These are phyloP conservation scores for Penicillium bovifimosum DNA, from an alignment of 495 filamentous ascomycete genomes.

Conservation along the genomic window DNA sequence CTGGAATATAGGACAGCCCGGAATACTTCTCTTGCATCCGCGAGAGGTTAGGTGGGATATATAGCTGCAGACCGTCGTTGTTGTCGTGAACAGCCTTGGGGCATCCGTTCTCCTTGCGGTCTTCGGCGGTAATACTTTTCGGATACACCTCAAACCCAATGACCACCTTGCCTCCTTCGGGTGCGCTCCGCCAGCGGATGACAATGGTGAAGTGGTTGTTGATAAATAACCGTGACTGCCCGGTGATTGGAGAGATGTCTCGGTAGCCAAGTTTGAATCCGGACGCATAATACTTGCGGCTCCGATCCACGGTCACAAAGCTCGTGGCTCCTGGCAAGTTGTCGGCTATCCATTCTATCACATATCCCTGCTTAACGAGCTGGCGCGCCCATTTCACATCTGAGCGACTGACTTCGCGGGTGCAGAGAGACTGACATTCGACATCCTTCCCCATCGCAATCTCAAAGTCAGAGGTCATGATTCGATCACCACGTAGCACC, in stretches of 20 bases:
- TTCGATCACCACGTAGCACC: slow-evolving; percentile 85
- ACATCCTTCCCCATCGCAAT: slow-evolving; percentile 75
- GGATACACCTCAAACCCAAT: slow-evolving; percentile 92
- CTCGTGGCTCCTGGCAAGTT: slow-evolving; percentile 90
- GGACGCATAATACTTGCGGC: slow-evolving; percentile 84
- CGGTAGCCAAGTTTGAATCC: slow-evolving; percentile 91
- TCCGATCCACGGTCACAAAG: slow-evolving; percentile 87
- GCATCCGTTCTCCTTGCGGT: slow-evolving; percentile 57
- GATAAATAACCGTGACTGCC: slow-evolving; percentile 66
- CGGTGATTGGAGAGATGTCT: slow-evolving; percentile 56
- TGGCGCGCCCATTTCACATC: slow-evolving; percentile 67
- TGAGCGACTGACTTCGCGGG: slow-evolving; percentile 54
- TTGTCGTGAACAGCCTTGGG: slow-evolving; percentile 59
- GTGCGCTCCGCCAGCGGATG: slow-evolving; percentile 73
- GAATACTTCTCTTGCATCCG: slow-evolving; percentile 52
- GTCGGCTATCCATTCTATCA: slow-evolving; percentile 94
- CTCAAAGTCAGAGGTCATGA: slow-evolving; percentile 84
- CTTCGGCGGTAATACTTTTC: slow-evolving; percentile 68
- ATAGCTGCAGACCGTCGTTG: slow-evolving; percentile 60
- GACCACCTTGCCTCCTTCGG: slow-evolving; percentile 73
- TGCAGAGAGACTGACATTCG: slow-evolving; percentile 73
- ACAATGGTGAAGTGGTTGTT: slow-evolving; percentile 92
- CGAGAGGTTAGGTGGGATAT: slow-evolving; percentile 57
- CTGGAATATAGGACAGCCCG: slow-evolving; percentile 54
- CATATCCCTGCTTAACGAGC: slow-evolving; percentile 77